Evolutionary conservation across 192 early-diverging fungal species (phyloP), one percentile per base, ranked within the genome.

Genomic region (Backusella luteola): DNA sequence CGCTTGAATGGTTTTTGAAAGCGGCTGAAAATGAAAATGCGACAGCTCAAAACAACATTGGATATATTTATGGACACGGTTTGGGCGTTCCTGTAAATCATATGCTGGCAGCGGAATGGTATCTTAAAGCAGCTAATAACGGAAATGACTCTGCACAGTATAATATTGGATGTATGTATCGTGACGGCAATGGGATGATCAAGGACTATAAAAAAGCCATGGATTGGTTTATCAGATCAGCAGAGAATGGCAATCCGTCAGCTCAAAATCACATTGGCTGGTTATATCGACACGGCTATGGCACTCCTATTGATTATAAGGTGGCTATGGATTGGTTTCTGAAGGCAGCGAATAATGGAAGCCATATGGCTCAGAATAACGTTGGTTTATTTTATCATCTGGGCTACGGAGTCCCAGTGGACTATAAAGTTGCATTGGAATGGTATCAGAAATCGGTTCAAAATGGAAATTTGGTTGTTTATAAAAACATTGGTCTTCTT

Each of bases 31-130:
- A 90, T 53, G 88, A 90, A 77, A 91, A 94, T 79, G 87, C 93
- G 6, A 90, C 90, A 90, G 93, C 95, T 19, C 93, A 95, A 77
- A 93, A 91, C 82, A 95, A 94, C 73, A 84, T 94, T 23, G 95
- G 91, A 1, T 92, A 86, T 76, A 93, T 93, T 73, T 88, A 91
- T 69, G 88, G 90, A 36, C 92, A 89, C 73, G 95, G 93, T 12
- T 83, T 94, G 42, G 94, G 94, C 0, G 19, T n/a, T 7, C 46
- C 19, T n/a, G 6, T 49, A 49, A n/a, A 49, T n/a, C 46, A n/a
- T 49, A n/a, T 17, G 19, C 75, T 86, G 56, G 91, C 91, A 78
- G 32, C 19, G 8, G 15, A 68, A 8, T 68, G 67, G 67, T 68
- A 68, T 34, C 35, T 19, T 9, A 36, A 68, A 34, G 32, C 67